Evolutionary conservation across 352 stramenopile species (phyloP), one percentile per base, ranked within the genome.

Genomic region (Globisporangium camurandrum): DNA sequence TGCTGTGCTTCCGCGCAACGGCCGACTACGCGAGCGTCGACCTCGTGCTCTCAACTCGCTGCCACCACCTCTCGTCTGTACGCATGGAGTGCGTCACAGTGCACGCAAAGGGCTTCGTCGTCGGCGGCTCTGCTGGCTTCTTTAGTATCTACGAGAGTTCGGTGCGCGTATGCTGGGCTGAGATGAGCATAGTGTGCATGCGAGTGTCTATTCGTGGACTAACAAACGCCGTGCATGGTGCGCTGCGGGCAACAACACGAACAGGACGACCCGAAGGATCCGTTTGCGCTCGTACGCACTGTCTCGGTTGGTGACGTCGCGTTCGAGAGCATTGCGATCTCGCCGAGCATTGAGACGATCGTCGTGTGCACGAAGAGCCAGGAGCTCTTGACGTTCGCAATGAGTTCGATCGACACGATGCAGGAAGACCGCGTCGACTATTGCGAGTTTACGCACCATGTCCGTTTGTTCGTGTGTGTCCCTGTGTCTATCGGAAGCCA

Each of bases 211-310:
- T n/a, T n/a, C n/a, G n/a, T n/a, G n/a, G n/a, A n/a, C n/a, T n/a
- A n/a, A n/a, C n/a, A n/a, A n/a, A n/a, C n/a, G n/a, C n/a, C n/a
- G n/a, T n/a, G n/a, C n/a, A n/a, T n/a, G n/a, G n/a, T n/a, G n/a
- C n/a, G n/a, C n/a, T n/a, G n/a, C n/a, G n/a, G n/a, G n/a, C n/a
- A n/a, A n/a, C n/a, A n/a, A n/a, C n/a, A n/a, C n/a, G n/a, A n/a
- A n/a, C 46, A 91, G 77, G 77, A 91, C 33, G 80, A 91, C 20
- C 57, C 62, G 1, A 91, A 88, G 53, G 80, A 91, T 24, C 80
- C 80, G 10, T 89, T 91, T 46, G 62, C 75, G 26, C 85, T 91
- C 39, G 75, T 91, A 22, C 73, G 76, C 2, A 80, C 67, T 11
- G 69, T 88, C 16, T 73, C 69, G 10, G 76, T 88, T 4, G 78